These are phyloP conservation scores for Wallacemonas sp. DNA, from an alignment of 208 protist species.

Conservation along the genomic window DNA sequence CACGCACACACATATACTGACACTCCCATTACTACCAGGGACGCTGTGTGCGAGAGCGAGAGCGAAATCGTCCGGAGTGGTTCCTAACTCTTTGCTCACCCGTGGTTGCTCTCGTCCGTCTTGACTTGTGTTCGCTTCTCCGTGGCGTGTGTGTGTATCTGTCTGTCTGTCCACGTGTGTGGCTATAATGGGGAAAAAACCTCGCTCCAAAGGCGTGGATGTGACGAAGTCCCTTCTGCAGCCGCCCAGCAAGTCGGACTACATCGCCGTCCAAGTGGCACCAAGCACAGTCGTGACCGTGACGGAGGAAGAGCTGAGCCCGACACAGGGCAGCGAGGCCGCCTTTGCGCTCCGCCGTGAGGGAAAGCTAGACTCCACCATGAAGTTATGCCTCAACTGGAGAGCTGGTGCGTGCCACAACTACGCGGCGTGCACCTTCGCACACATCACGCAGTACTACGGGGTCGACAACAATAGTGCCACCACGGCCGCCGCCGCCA, in stretches of 20 bases:
- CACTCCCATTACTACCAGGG: too few species aligned
- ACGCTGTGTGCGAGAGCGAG: too few species aligned
- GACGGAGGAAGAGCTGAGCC: slow-evolving; percentile 71
- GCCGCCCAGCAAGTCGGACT: slow-evolving; percentile 42
- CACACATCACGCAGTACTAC: slow-evolving; percentile 59
- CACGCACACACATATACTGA: too few species aligned
- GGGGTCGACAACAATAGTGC: slow-evolving; percentile 21
- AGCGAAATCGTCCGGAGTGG: background rate
- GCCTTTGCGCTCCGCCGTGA: slow-evolving; percentile 66
- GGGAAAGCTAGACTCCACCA: slow-evolving; percentile 53
- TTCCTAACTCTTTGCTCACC: background rate
- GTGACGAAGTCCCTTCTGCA: slow-evolving; percentile 76
- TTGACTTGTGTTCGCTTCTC: too few species aligned
- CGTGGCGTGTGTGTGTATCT: too few species aligned
- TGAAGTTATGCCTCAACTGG: slow-evolving; percentile 82
- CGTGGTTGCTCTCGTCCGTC: too few species aligned
- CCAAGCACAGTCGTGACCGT: slow-evolving; percentile 37
- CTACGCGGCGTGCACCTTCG: slow-evolving; percentile 70
- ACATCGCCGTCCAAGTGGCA: slow-evolving; percentile 58
- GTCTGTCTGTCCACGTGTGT: too few species aligned
- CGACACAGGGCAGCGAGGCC: slow-evolving; percentile 72
- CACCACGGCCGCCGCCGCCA: background rate
- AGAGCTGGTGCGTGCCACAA: slow-evolving; percentile 67
- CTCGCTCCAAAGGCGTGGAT: slow-evolving; percentile 63
- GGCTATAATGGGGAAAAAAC: slow-evolving; percentile 26